These are phyloP conservation scores for Sugiyamaella paludigena DNA, from an alignment of 1,139 yeast species.

Conservation along the genomic window DNA sequence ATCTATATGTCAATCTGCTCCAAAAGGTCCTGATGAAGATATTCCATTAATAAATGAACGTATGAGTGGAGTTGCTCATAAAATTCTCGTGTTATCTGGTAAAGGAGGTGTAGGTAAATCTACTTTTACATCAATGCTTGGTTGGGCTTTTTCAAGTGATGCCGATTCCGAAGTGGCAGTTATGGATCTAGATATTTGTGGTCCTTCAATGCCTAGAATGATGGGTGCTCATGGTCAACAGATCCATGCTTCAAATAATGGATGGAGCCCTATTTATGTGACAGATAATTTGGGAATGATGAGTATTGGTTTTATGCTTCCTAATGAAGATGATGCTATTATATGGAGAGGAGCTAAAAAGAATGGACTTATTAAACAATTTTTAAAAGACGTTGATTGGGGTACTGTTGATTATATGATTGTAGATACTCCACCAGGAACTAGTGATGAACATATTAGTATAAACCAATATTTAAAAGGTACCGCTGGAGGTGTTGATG, in stretches of 20 bases:
- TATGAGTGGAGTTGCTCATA: constrained; percentile 69
- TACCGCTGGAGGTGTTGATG: constrained; percentile 72
- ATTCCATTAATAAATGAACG: constrained; percentile 72
- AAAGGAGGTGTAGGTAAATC: constrained; percentile 99
- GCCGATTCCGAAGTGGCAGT: constrained; percentile 87
- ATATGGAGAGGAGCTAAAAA: constrained; percentile 98
- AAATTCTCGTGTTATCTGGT: constrained; percentile 83
- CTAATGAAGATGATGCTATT: constrained; percentile 88
- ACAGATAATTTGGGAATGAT: constrained; percentile 93
- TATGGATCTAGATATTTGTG: constrained; percentile 96
- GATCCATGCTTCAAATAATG: constrained; percentile 84
- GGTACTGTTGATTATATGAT: constrained; percentile 85
- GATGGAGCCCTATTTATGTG: constrained; percentile 96
- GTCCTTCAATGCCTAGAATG: constrained; percentile 95
- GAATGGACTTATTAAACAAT: constrained; percentile 89
- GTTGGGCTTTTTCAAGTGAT: constrained; percentile 95
- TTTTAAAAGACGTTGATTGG: constrained; percentile 95
- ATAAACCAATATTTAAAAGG: constrained; percentile 86
- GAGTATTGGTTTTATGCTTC: constrained; percentile 95
- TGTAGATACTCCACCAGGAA: constrained; percentile 98
- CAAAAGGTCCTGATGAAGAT: constrained; percentile 96
- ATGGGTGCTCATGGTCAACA: constrained; percentile 86
- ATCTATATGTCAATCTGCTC: constrained; percentile 79
- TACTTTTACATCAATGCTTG: constrained; percentile 88
- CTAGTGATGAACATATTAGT: constrained; percentile 93